Evolutionary conservation across 1,284 basidiomycete genomes (phyloP).

Genomic region (Tylopilus sp.): DNA sequence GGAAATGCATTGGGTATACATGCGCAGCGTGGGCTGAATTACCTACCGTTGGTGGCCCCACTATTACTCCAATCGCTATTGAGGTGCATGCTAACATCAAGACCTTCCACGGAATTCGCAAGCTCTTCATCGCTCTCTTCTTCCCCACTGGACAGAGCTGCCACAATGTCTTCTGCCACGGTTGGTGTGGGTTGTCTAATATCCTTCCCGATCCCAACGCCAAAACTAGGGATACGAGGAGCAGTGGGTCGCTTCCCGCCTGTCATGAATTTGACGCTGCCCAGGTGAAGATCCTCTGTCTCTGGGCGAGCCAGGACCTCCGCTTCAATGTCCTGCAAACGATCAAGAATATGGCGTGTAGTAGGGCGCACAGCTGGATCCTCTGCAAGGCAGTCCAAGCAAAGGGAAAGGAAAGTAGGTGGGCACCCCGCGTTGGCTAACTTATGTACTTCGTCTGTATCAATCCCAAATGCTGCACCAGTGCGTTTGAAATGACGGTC

Average conservation of each 20-base stretch:
- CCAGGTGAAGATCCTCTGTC: conserved; percentile 70
- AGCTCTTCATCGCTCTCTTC: conserved; percentile 60
- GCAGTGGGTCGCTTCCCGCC: conserved; percentile 55
- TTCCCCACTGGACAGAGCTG: conserved; percentile 42
- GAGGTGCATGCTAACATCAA: conserved; percentile 48
- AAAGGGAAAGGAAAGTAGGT: conserved; percentile 68
- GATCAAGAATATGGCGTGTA: conserved; percentile 71
- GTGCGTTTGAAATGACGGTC: conserved; percentile 74
- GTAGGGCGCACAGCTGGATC: conserved; percentile 69
- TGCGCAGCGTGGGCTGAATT: conserved; percentile 11
- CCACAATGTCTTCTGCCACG: conserved; percentile 26
- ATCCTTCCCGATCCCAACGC: conserved; percentile 62
- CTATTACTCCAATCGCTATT: conserved; percentile 44
- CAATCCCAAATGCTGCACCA: conserved; percentile 76
- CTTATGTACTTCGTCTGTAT: conserved; percentile 66
- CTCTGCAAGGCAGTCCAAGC: conserved; percentile 72
- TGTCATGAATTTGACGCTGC: conserved; percentile 77
- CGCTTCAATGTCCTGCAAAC: conserved; percentile 73
- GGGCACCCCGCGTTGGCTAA: conserved; percentile 78
- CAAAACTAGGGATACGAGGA: conserved; percentile 83
- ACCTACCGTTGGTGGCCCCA: conserved; percentile 38
- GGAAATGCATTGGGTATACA: conserved; percentile 16
- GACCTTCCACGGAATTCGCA: conserved; percentile 55
- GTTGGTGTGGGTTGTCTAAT: conserved; percentile 35
- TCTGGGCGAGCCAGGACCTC: conserved; percentile 71